Evolutionary conservation across 1,284 basidiomycete genomes (phyloP).

Genomic region (Leccinum pachyderme): DNA sequence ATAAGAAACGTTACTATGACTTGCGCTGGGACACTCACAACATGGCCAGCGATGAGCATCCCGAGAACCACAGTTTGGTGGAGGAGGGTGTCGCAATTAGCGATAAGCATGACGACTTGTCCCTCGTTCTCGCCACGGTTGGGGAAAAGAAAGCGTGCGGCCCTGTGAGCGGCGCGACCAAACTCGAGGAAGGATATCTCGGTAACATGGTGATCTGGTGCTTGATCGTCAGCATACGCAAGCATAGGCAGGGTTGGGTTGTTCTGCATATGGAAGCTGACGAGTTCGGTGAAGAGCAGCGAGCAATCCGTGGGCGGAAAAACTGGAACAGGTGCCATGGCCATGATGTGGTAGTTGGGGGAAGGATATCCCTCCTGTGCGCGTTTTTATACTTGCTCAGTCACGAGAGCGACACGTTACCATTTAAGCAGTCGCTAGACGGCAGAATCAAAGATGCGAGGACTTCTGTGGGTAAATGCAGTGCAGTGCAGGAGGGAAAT

Average conservation of each 20-base stretch:
- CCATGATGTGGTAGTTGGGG: neutral
- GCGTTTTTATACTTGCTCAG: constrained; percentile 1
- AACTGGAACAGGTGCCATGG: constrained; percentile 1
- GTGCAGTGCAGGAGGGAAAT: neutral
- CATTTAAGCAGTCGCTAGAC: neutral
- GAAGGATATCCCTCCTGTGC: neutral
- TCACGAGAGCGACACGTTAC: no score
- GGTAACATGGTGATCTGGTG: constrained; percentile 4
- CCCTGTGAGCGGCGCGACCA: constrained; percentile 29
- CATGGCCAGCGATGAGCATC: constrained; percentile 26
- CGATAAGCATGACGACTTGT: constrained; percentile 29
- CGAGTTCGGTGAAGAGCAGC: constrained; percentile 9
- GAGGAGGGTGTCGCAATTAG: constrained; percentile 29
- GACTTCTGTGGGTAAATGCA: neutral
- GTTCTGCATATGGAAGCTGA: constrained; percentile 21
- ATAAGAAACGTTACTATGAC: neutral
- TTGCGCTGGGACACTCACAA: constrained; percentile 15
- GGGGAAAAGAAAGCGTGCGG: constrained; percentile 19
- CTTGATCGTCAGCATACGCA: constrained; percentile 12
- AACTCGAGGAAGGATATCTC: constrained; percentile 26
- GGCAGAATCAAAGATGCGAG: neutral
- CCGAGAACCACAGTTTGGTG: constrained; percentile 29
- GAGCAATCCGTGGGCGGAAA: constrained; percentile 10
- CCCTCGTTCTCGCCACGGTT: constrained; percentile 13
- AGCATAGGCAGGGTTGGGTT: constrained; percentile 20